Percentiles rank a stretch among this genome's conserved stretches.
Evolutionary conservation across 1,284 basidiomycete genomes (phyloP).

Genomic region (Clitocybe nebularis): DNA sequence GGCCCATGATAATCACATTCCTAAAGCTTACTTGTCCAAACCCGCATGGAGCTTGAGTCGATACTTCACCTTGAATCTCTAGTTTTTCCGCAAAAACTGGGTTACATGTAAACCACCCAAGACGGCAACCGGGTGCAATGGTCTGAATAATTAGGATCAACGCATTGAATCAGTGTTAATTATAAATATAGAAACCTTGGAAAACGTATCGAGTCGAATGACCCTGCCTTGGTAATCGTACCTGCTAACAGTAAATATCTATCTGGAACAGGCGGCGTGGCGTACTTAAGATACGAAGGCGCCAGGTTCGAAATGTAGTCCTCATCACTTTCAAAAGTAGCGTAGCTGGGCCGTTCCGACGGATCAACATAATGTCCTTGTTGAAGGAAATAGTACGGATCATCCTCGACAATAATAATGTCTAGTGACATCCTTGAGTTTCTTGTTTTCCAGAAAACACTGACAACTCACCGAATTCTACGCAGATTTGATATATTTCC

Average conservation of each 20-base stretch:
- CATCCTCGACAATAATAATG: slow-evolving; percentile 74
- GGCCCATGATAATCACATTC: background rate
- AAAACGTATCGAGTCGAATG: slow-evolving; percentile 77
- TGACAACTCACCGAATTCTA: slow-evolving; percentile 61
- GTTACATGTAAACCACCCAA: slow-evolving; percentile 80
- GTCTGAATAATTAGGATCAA: slow-evolving; percentile 36
- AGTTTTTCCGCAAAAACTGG: slow-evolving; percentile 70
- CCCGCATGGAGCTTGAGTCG: slow-evolving; percentile 71
- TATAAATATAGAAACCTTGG: slow-evolving; percentile 63
- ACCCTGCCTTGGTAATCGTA: slow-evolving; percentile 78
- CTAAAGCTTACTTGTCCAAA: slow-evolving; percentile 50
- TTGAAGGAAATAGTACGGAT: slow-evolving; percentile 82
- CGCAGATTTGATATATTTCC: slow-evolving; percentile 75
- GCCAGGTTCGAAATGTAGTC: slow-evolving; percentile 52
- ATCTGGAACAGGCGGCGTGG: too few species aligned
- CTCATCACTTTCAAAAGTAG: slow-evolving; percentile 23
- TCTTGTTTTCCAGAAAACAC: background rate
- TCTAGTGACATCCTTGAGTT: slow-evolving; percentile 32
- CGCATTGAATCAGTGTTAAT: background rate
- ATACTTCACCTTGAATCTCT: slow-evolving; percentile 68
- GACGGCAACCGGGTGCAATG: slow-evolving; percentile 71
- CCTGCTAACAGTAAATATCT: too few species aligned
- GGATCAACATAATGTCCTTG: slow-evolving; percentile 49
- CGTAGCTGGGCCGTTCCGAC: slow-evolving; percentile 30
- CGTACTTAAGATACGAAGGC: slow-evolving; percentile 65